phyloP scores from a whole-genome alignment of 768 basidiomycete genomes.

The Lactarius quietus region DNA sequence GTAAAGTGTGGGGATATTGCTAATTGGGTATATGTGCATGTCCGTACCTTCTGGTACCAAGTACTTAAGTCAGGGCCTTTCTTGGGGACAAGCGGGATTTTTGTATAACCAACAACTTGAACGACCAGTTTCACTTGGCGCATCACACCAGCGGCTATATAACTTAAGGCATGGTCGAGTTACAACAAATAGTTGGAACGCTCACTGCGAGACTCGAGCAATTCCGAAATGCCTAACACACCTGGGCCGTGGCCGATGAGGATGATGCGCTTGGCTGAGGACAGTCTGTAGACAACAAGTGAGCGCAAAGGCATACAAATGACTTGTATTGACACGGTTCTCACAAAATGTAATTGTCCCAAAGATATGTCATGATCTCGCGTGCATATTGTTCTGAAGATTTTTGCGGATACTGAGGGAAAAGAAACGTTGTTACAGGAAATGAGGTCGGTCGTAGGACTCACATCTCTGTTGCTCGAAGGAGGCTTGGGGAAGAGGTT shows the following conservation, averaged over 20 bases:
- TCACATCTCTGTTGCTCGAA: constrained; percentile 21
- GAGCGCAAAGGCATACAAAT: background rate
- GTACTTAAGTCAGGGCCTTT: constrained; percentile 19
- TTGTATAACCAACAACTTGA: constrained; percentile 25
- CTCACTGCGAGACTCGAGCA: constrained; percentile 70
- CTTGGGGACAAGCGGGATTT: constrained; percentile 25
- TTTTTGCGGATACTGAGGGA: constrained; percentile 22
- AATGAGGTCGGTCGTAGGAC: background rate
- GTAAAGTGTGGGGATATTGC: constrained; percentile 5
- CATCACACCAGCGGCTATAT: constrained; percentile 49
- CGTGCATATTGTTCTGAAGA: constrained; percentile 38
- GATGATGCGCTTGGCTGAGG: constrained; percentile 66
- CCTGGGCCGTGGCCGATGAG: constrained; percentile 88
- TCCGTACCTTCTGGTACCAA: constrained; percentile 71
- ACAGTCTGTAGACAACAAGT: constrained; percentile 49
- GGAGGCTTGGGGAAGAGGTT: constrained; percentile 65
- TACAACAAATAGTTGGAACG: constrained; percentile 13
- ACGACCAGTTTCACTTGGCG: constrained; percentile 32
- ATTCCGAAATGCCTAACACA: constrained; percentile 67
- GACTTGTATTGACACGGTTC: background rate
- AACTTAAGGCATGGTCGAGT: background rate
- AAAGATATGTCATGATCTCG: constrained; percentile 76
- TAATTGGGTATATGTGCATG: background rate
- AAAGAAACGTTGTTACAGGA: background rate
- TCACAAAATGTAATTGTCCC: constrained; percentile 96